Evolutionary conservation across 106 monocot genomes (phyloP).

Genomic region (Dendrobium catenatum): DNA sequence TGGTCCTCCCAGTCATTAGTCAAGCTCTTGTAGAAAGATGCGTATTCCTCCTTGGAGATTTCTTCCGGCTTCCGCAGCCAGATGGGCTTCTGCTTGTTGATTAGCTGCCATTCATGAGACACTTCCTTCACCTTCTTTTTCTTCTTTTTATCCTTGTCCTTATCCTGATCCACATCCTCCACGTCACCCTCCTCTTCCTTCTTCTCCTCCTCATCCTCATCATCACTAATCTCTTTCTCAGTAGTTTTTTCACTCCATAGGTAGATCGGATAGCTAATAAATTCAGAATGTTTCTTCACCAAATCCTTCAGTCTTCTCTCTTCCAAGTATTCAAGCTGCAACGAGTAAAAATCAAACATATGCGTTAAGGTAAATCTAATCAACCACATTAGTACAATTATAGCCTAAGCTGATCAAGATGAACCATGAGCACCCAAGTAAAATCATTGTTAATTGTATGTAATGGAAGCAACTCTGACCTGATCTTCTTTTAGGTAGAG

Average conservation of each 20-base stretch:
- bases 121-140: constrained; percentile 39
- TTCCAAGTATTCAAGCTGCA: constrained; percentile 40
- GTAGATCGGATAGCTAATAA: constrained; percentile 28
- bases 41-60: constrained; percentile 45
- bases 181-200: constrained; percentile 27
- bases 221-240: constrained; percentile 36
- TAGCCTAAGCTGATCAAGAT: too few species aligned
- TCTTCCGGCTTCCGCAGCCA: constrained; percentile 48
- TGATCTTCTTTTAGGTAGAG: constrained; percentile 25
- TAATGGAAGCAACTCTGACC: not conserved
- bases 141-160: constrained; percentile 17
- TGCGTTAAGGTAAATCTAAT: not conserved
- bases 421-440: too few species aligned
- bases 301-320: constrained; percentile 40
- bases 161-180: constrained; percentile 26
- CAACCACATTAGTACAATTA: not conserved
- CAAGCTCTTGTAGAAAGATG: constrained; percentile 45
- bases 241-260: constrained; percentile 39
- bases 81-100: constrained; percentile 49
- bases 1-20: constrained; percentile 47
- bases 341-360: not conserved
- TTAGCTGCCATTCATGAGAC: constrained; percentile 26
- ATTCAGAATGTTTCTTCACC: constrained; percentile 34
- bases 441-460: too few species aligned
- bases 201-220: constrained; percentile 35